phyloP scores from a whole-genome alignment of 2,329 filamentous ascomycete species.

The Xylariaceae sp. region DNA sequence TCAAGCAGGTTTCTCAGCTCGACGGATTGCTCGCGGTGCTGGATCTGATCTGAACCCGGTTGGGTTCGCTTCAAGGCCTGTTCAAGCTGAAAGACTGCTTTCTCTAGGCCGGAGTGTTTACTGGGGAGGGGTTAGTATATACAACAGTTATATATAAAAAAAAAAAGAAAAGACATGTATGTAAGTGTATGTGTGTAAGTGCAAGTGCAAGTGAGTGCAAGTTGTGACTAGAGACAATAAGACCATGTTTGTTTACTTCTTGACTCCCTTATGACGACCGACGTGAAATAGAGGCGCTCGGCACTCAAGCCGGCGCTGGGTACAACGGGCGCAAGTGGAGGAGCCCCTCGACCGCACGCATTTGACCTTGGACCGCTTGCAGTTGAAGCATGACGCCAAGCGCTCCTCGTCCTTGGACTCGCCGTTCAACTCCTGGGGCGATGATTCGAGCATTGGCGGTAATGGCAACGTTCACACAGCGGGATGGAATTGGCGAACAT shows the following conservation, averaged over 20 bases:
- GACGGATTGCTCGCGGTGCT: slow-evolving; percentile 38
- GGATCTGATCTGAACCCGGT: slow-evolving; percentile 35
- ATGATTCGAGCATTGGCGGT: slow-evolving; percentile 18
- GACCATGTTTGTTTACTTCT: slow-evolving; percentile 49
- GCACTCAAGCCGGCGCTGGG: slow-evolving; percentile 46
- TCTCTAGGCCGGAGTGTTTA: slow-evolving; percentile 68
- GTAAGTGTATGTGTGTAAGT: no score
- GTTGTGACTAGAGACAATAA: slow-evolving; percentile 16
- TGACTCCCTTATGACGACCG: slow-evolving; percentile 68
- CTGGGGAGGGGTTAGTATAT: slow-evolving; percentile 36
- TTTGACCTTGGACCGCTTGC: slow-evolving; percentile 33
- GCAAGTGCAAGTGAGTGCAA: no score
- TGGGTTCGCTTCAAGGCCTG: slow-evolving; percentile 58
- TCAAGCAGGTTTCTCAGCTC: slow-evolving; percentile 47
- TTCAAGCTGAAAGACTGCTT: slow-evolving; percentile 68
- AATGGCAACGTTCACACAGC: slow-evolving; percentile 18
- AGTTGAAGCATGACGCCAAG: slow-evolving; percentile 32
- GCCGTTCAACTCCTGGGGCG: slow-evolving; percentile 10
- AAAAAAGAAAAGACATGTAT: neutral
- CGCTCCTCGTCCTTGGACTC: slow-evolving; percentile 27
- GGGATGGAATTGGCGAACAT: slow-evolving; percentile 10
- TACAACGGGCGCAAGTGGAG: slow-evolving; percentile 30
- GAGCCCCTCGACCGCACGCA: slow-evolving; percentile 30
- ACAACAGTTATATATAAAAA: neutral
- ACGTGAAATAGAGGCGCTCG: slow-evolving; percentile 67